Base-by-base conservation (phyloP, 1,139 yeast species). In the Sugiyamaella sp. region DNA sequence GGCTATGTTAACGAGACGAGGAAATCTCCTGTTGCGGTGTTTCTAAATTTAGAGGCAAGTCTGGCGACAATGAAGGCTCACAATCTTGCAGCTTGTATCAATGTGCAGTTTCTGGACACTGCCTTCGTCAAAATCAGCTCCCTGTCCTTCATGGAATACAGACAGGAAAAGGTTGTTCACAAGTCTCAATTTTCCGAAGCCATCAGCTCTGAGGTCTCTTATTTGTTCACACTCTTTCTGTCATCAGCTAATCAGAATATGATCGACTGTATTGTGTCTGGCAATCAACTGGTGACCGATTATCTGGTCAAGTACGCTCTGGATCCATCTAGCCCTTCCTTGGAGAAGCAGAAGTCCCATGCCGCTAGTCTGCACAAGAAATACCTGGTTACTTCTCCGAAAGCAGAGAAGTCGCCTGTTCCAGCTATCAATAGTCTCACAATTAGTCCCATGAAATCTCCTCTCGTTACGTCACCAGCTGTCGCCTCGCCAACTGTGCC, bases 21-120 rank as follows among this genome's bases (percentile, higher is more conserved):
- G 48, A 63, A 65, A 46, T 61, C 91, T 0, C 84, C 85, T 1
- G 75, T 88, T 59, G 82, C 84, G 0, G 66, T 91, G 14, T 81
- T 86, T 57, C 74, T 90, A 59, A 89, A 89, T 63, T 75, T 75
- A 52, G 67, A 69, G 4, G 72, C 77, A 1, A 66, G 73, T 17
- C 57, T 64, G 19, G 61, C 66, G 0, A 51, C 74, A 0, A 64
- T 84, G 19, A 60, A 66, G 1, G 64, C 70, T 17, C 67, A 76
- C 54, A 67, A 71, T n/a, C 63, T 80, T 9, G 74, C 72, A 55
- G 80, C 78, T 1, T 80, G 79, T 2, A 63, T 80, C n/a, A 74
- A 79, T 24, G 75, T 80, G 1, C 72, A 68, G 49, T 73, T 78
- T 51, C 53, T 63, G 1, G 62, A 60, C n/a, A 69, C 8, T 29